Conservation (phyloP, 805 yeast species). For the Barnettozyma californica region DNA sequence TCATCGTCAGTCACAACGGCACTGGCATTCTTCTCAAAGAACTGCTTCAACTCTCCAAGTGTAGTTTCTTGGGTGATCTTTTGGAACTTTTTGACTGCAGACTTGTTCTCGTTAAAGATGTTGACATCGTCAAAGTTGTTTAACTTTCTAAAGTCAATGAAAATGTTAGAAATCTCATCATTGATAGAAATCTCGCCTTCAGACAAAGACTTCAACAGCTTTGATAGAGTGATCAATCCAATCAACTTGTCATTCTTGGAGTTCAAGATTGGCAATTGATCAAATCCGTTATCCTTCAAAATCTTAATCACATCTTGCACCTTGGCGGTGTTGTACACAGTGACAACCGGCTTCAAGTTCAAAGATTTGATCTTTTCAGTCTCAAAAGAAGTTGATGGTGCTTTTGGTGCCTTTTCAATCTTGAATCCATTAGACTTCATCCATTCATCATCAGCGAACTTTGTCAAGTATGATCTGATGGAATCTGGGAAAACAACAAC, state of each 20-base stretch:
- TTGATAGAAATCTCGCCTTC: constrained; percentile 51
- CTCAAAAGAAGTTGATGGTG: constrained; percentile 39
- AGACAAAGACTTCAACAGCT: constrained; percentile 61
- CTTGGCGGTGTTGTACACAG: constrained; percentile 56
- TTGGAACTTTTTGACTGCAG: constrained; percentile 61
- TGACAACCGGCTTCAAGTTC: constrained; percentile 73
- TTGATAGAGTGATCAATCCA: constrained; percentile 74
- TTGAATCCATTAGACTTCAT: constrained; percentile 69
- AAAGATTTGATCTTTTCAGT: constrained; percentile 63
- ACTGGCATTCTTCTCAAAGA: constrained; percentile 80
- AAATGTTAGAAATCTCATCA: constrained; percentile 51
- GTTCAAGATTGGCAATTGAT: constrained; percentile 75
- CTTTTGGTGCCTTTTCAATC: constrained; percentile 44
- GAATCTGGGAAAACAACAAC: constrained; percentile 86
- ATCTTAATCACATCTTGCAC: constrained; percentile 62
- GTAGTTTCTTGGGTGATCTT: constrained; percentile 62
- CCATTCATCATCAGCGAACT: constrained; percentile 91
- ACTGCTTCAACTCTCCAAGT: constrained; percentile 62
- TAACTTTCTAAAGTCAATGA: constrained; percentile 71
- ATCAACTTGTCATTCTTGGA: constrained; percentile 44
- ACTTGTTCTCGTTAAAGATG: constrained; percentile 55
- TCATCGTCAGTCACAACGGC: constrained; percentile 75
- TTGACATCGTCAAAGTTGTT: constrained; percentile 54
- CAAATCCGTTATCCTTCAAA: constrained; percentile 72
- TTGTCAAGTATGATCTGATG: constrained; percentile 78